Evolutionary conservation across 768 basidiomycete species (phyloP).

Genomic region (Termitomyces sp.): DNA sequence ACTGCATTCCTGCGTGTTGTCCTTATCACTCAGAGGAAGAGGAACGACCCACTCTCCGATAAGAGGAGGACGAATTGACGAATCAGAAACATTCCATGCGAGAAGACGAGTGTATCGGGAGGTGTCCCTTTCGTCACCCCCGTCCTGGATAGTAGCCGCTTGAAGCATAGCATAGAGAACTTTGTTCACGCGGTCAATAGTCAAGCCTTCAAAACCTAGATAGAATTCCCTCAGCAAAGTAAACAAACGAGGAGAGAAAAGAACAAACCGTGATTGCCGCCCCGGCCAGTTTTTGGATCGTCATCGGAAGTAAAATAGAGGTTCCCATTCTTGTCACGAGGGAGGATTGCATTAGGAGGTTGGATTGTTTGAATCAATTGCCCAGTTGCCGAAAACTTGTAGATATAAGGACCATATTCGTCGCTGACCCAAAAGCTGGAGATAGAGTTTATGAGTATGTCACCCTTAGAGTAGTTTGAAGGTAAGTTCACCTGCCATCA

Average conservation of each 20-base stretch:
- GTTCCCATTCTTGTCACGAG: constrained; percentile 33
- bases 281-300: constrained; percentile 48
- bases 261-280: constrained; percentile 44
- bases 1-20: constrained; percentile 45
- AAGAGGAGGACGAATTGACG: constrained; percentile 28
- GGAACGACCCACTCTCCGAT: constrained; percentile 58
- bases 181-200: constrained; percentile 37
- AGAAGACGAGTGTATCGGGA: constrained; percentile 51
- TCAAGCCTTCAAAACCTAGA: constrained; percentile 58
- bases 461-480: background rate
- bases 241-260: background rate
- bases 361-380: constrained; percentile 49
- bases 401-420: constrained; percentile 67
- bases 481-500: constrained; percentile 47
- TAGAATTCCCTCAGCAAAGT: background rate
- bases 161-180: constrained; percentile 60
- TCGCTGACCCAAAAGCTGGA: constrained; percentile 58
- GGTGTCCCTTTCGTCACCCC: constrained; percentile 41
- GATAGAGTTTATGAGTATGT: background rate
- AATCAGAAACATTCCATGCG: constrained; percentile 43
- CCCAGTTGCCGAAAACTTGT: constrained; percentile 42
- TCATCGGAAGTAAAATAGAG: constrained; percentile 46
- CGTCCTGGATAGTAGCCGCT: constrained; percentile 58
- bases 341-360: constrained; percentile 53
- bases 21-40: constrained; percentile 41